Conservation (phyloP, 345 rosid genomes). For the Pistacia integerrima region DNA sequence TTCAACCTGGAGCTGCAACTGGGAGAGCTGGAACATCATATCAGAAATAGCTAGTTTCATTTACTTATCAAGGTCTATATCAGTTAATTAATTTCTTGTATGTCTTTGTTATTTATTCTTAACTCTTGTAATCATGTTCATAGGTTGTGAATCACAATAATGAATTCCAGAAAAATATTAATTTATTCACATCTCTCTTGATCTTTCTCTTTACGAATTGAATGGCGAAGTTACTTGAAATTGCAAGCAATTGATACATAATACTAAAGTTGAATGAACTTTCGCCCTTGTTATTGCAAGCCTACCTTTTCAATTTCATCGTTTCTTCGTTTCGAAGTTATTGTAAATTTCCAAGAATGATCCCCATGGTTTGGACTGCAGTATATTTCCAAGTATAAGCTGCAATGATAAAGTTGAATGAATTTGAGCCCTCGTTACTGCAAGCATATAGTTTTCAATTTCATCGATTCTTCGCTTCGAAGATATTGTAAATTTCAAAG, state of each 20-base stretch:
- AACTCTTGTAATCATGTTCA: background rate
- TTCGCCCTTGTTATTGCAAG: background rate
- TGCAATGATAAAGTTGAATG: background rate
- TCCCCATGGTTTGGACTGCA: background rate
- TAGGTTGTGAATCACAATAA: conserved; percentile 14
- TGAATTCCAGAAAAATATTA: background rate
- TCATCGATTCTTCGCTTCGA: background rate
- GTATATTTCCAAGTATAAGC: too few species aligned
- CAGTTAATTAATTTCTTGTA: background rate
- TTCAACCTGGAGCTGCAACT: conserved; percentile 17
- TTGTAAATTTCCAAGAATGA: background rate
- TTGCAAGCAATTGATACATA: background rate
- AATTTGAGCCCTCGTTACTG: background rate
- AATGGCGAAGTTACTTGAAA: background rate
- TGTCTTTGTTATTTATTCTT: background rate
- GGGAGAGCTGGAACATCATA: background rate
- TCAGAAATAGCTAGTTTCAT: background rate
- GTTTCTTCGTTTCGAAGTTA: background rate
- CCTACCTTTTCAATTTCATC: background rate
- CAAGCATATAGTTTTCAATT: background rate
- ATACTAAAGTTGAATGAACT: background rate
- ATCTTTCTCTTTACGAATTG: too few species aligned
- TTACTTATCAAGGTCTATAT: background rate
- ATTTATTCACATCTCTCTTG: too few species aligned
- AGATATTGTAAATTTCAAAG: background rate